Conservation (phyloP, 2,329 filamentous ascomycete species). For the Neonectria coccinea region DNA sequence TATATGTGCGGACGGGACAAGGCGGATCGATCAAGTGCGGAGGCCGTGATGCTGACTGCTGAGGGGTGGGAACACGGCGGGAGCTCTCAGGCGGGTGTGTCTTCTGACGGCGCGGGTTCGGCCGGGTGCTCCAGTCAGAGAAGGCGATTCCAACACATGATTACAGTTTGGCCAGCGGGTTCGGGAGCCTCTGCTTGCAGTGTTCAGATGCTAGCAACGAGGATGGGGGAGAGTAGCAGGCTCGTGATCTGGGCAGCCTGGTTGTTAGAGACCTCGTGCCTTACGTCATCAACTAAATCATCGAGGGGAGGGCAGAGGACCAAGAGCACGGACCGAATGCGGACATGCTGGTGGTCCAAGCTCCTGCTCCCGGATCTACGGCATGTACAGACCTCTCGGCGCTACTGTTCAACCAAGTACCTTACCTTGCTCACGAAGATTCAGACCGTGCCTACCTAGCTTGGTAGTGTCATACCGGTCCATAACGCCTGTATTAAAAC, state of each 20-base stretch:
- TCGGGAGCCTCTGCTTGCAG: slow-evolving; percentile 4
- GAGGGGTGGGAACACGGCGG: slow-evolving; percentile 12
- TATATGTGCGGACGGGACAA: slow-evolving; percentile 18
- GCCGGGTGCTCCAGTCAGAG: slow-evolving; percentile 37
- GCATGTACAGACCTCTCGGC: not conserved
- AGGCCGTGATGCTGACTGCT: slow-evolving; percentile 20
- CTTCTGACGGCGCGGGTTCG: slow-evolving; percentile 46
- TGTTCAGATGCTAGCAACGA: slow-evolving; percentile 15
- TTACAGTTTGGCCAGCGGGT: slow-evolving; percentile 24
- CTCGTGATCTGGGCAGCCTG: slow-evolving; percentile 40
- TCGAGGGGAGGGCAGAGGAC: slow-evolving; percentile 13
- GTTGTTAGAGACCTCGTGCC: slow-evolving; percentile 30
- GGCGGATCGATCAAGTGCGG: slow-evolving; percentile 24
- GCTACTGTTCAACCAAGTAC: not conserved
- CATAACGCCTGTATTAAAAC: slow-evolving; percentile 25
- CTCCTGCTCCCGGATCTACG: slow-evolving; percentile 6
- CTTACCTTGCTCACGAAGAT: slow-evolving; percentile 10
- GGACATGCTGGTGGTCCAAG: slow-evolving; percentile 16
- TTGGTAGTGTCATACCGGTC: not conserved
- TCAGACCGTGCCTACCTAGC: not conserved
- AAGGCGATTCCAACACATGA: slow-evolving; percentile 43
- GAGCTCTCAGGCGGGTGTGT: slow-evolving; percentile 44
- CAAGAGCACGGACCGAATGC: slow-evolving; percentile 15
- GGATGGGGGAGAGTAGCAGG: slow-evolving; percentile 15
- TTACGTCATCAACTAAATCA: slow-evolving; percentile 43